Percentiles rank a stretch among this genome's conserved stretches.
phyloP scores from a whole-genome alignment of 352 stramenopile genomes.

The Bremia lactucae region DNA sequence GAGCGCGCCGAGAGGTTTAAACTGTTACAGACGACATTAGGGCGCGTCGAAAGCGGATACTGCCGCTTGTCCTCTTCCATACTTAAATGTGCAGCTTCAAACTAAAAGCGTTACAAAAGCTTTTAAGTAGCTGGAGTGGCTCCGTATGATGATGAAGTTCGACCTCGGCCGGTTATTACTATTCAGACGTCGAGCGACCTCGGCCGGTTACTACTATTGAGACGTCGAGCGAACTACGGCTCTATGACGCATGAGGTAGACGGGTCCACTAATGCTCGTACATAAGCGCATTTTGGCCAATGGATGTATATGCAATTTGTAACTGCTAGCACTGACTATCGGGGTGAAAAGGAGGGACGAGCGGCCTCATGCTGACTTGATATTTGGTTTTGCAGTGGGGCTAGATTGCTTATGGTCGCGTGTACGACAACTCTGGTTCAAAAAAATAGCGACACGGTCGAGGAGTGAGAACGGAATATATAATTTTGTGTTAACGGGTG shows the following conservation, averaged over 20 bases:
- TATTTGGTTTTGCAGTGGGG: not conserved
- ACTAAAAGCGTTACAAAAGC: slow-evolving; percentile 3
- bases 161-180: too few relatives aligned
- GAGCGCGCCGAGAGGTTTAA: slow-evolving; percentile 20
- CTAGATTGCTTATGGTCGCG: not conserved
- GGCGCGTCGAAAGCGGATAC: slow-evolving; percentile 17
- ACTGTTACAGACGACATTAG: slow-evolving; percentile 15
- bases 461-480: too few relatives aligned
- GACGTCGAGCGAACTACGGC: too few relatives aligned
- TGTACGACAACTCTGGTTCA: not conserved
- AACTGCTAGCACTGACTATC: slow-evolving; percentile 3
- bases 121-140: slow-evolving; percentile 7
- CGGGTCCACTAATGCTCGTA: too few relatives aligned
- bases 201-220: too few relatives aligned
- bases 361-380: slow-evolving; percentile 1
- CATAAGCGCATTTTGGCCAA: too few relatives aligned
- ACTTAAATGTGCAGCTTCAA: too few relatives aligned
- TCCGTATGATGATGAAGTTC: slow-evolving; percentile 1
- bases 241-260: too few relatives aligned
- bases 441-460: too few relatives aligned
- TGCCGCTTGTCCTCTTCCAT: slow-evolving; percentile 32
- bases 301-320: not conserved
- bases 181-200: too few relatives aligned
- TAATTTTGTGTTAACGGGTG: too few relatives aligned
- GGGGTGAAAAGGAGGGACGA: slow-evolving; percentile 3